Evolutionary conservation across 345 rosid genomes (phyloP), one percentile per base, ranked within the genome.

Genomic region (Orychophragmus violaceus): DNA sequence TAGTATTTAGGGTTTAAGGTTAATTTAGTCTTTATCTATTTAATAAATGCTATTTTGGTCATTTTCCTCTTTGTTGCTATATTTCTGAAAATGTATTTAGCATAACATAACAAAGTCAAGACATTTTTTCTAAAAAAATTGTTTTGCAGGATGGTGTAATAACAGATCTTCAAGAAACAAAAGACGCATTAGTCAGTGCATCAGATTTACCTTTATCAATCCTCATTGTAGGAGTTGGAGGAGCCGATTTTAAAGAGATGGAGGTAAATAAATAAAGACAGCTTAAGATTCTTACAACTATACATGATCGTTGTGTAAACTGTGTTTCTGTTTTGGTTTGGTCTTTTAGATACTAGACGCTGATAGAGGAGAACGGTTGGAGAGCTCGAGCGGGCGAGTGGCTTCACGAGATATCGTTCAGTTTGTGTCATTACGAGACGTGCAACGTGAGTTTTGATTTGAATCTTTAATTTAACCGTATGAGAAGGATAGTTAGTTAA

Each of bases 161-260:
- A 56, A 92, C 96, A 12, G 98, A 92, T 78, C 93, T 92, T 68
- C 98, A 89, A 79, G 98, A 92, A 81, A 92, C 98, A 44, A 92
- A 86, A 75, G 98, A 92, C 62, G 98, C 96, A 53, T 68, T 92
- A 39, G 98, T 92, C 57, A 84, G 87, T 77, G 98, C 98, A 66
- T 92, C 96, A 1, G 88, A 87, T 80, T 82, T 92, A 28, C 98
- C 98, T 1, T 51, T 92, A 68, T 92, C 96, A 27, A 89, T 92
- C 65, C 87, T 92, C 68, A 87, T 92, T 49, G 89, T 92, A 59
- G 97, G 98, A 56, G 98, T 92, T 62, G 98, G 98, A 71, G 97
- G 97, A 78, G 98, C 98, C 2, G 96, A 92, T 79, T 92, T 87
- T 66, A 92, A 87, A 78, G 98, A 86, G 81, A 92, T 92, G 98